Evolutionary conservation across 2,329 filamentous ascomycete species (phyloP), one percentile per base, ranked within the genome.

Genomic region (Hymenoscyphus infarciens): DNA sequence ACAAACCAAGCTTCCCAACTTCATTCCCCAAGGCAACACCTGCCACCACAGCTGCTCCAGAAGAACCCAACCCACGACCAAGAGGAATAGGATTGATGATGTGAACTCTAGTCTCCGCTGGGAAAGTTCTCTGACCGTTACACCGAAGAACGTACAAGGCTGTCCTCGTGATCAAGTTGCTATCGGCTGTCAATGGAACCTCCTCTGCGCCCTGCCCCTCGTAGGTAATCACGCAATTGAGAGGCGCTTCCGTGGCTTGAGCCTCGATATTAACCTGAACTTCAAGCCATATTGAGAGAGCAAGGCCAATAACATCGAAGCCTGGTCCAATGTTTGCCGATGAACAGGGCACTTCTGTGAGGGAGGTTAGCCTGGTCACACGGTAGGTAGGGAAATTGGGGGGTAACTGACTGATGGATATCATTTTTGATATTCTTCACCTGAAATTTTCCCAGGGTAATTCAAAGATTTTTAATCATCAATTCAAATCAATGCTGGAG

Each of bases 291-390:
- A 97, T 87, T 68, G 92, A 96, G 69, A 99, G 83, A 8, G 94
- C 94, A 66, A 99, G 88, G 70, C 95, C 92, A 75, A 98, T 97
- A 72, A 97, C 94, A 81, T 99, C 94, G 82, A 98, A 99, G 63
- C 94, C 94, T 57, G 94, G 94, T 70, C 92, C 94, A 74, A 98
- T 97, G 81, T 98, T 98, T 79, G 94, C 94, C 66, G 93, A 97
- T 64, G 94, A 98, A 80, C 91, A 96, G 68, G 94, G 94, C 66
- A 92, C 91, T 78, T 84, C 72, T 74, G 35, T 27, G 58, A 35
- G 42, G 59, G 33, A 56, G 53, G 29, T 58, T 6, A 56, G 55
- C 27, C 29, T 61, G 35, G 19, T 31, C 16, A 16, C 29, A 15
- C 7, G 3, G 16, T 11, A 27, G 3, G 16, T 11, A 27, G 57